Conservation (phyloP, 1,139 yeast species). For the Yamadazyma dushanensis region DNA sequence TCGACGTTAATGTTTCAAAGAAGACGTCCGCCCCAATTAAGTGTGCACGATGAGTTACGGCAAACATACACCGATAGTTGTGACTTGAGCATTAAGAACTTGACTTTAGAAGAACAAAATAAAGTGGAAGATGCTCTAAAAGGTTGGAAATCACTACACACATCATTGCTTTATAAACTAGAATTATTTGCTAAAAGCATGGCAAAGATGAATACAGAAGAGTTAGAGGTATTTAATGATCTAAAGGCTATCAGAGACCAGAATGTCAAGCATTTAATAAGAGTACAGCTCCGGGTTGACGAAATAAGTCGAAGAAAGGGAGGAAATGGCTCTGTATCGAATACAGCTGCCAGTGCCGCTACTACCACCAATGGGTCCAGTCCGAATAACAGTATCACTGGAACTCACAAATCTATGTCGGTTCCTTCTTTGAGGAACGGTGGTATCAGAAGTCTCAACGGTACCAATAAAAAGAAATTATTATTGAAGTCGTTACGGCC, state of each 20-base stretch:
- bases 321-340: slow-evolving; percentile 3
- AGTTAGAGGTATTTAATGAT: slow-evolving; percentile 42
- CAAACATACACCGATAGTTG: slow-evolving; percentile 65
- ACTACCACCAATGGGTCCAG: slow-evolving; percentile 4
- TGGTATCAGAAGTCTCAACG: slow-evolving; percentile 13
- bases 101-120: slow-evolving; percentile 57
- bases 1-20: slow-evolving; percentile 53
- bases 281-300: slow-evolving; percentile 44
- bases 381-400: slow-evolving; percentile 1
- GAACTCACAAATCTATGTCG: slow-evolving; percentile 14
- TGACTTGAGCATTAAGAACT: slow-evolving; percentile 53
- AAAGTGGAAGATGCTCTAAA: slow-evolving; percentile 56
- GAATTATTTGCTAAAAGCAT: slow-evolving; percentile 52
- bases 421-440: slow-evolving; percentile 28
- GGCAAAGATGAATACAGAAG: slow-evolving; percentile 40
- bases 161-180: slow-evolving; percentile 55
- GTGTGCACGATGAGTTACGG: slow-evolving; percentile 56
- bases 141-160: slow-evolving; percentile 73
- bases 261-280: slow-evolving; percentile 46
- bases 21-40: slow-evolving; percentile 55
- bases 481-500: slow-evolving; percentile 43
- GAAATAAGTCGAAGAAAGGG: slow-evolving; percentile 29
- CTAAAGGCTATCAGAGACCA: slow-evolving; percentile 52
- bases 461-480: slow-evolving; percentile 11
- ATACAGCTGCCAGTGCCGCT: neutral